Base-by-base conservation (phyloP, 768 basidiomycete genomes). In the Tricholoma furcatifolium region DNA sequence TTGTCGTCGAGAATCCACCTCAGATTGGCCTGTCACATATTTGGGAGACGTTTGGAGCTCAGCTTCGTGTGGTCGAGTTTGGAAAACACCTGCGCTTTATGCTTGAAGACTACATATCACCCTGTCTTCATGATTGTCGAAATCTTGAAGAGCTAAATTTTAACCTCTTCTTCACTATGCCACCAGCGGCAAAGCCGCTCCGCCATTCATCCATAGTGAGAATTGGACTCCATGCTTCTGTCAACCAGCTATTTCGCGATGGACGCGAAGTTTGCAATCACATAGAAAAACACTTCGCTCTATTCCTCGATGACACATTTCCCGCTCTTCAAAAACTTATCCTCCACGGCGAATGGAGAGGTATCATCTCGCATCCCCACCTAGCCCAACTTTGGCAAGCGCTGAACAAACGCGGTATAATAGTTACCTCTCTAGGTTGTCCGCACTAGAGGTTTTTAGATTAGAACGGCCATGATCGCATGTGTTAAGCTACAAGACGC, bases 81-180 rank as follows among this genome's bases (percentile, higher is more conserved):
- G 84, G 85, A 31, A 74, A 68, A 55, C 77, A 80, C 62, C 57
- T 83, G 27, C 77, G 74, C 36, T 87, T 87, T 64, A 68, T 76
- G 40, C 63, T 80, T 50, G 62, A 61, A 39, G 83, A 87, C 59
- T 65, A 74, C 51, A 66, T 87, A 45, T 60, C 74, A 5, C 47
- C 62, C 6, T 76, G 83, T 60, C 66, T 88, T 40, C 67, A 65
- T 23, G 60, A 65, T 9, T 83, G 83, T 56, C 67, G 75, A 0
- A 67, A 66, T 27, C 71, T 85, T 30, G 70, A 69, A 52, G 70
- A 76, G 51, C 65, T 88, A 56, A 80, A 84, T 63, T 87, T 81
- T 60, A 77, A 74, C 63, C 38, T 80, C 36, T 76, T 80, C 63
- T 83, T 82, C 66, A 78, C 80, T 56, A 39, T 70, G 60, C 27